Evolutionary conservation across 306 rosid species (phyloP).

Genomic region (Rubus idaeus): DNA sequence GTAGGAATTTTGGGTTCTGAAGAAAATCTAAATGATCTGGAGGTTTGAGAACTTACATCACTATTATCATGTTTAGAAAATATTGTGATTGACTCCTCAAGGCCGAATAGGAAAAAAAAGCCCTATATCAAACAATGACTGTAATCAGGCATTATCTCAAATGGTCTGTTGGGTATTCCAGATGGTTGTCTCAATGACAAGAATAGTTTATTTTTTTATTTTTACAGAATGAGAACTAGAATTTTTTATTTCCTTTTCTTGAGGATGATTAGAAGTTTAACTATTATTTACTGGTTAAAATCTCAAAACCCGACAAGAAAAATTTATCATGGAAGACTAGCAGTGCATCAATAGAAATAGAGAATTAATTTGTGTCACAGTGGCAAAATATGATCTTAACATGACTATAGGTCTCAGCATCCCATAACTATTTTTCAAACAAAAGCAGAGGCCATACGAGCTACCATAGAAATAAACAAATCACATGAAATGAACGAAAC

Average conservation of each 20-base stretch:
- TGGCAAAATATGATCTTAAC: neutral
- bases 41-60: neutral
- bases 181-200: neutral
- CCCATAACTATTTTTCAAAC: neutral
- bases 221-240: neutral
- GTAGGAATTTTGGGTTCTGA: neutral
- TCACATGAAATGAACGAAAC: neutral
- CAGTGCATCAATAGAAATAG: neutral
- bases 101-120: neutral
- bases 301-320: neutral
- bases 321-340: too few species aligned
- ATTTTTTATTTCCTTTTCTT: neutral
- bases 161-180: neutral
- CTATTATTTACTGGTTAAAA: neutral
- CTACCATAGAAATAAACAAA: neutral
- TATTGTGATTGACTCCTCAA: neutral
- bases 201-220: neutral
- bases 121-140: slow-evolving; percentile 12
- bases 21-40: neutral
- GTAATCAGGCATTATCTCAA: neutral
- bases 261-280: too few species aligned
- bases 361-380: too few species aligned
- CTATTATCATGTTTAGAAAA: neutral
- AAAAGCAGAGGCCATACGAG: neutral
- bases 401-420: neutral